These are phyloP conservation scores for Beta vulgaris DNA, from an alignment of 148 eudicot species.

Conservation along the genomic window DNA sequence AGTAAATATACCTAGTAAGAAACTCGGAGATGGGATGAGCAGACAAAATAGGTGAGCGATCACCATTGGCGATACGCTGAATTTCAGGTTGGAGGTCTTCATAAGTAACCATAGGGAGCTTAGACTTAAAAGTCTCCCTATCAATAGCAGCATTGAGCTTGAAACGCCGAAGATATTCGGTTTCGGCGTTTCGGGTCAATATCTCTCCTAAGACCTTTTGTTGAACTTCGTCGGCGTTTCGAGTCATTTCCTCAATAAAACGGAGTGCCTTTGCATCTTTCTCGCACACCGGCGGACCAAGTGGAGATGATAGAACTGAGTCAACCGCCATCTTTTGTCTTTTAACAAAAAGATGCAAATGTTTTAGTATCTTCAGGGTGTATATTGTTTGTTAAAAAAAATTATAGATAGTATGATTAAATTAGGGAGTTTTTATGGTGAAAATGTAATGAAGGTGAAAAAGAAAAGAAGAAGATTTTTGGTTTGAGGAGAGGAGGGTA, in stretches of 20 bases:
- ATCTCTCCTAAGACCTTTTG: conserved; percentile 59
- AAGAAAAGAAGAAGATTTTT: neutral
- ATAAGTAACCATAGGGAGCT: conserved; percentile 60
- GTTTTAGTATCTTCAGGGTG: neutral
- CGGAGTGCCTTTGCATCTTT: conserved; percentile 73
- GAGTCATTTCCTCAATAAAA: conserved; percentile 81
- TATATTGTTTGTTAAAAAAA: too few relatives aligned
- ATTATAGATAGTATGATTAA: too few relatives aligned
- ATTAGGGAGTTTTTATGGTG: neutral
- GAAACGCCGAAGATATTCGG: conserved; percentile 59
- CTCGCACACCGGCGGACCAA: conserved; percentile 75
- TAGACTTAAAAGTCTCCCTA: conserved; percentile 54
- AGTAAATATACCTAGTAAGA: conserved; percentile 68
- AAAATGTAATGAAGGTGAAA: too few relatives aligned
- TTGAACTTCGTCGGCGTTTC: conserved; percentile 68
- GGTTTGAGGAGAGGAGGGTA: conserved; percentile 18
- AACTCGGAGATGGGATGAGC: conserved; percentile 85
- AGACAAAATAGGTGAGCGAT: conserved; percentile 66
- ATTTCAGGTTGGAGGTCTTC: conserved; percentile 84
- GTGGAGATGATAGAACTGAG: conserved; percentile 47
- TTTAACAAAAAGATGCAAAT: neutral
- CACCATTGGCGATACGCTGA: conserved; percentile 79
- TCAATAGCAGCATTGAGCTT: conserved; percentile 51
- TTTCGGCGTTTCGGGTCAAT: conserved; percentile 50
- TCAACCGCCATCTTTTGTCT: conserved; percentile 62